phyloP scores from a whole-genome alignment of 805 yeast genomes.

The Candida gorgasii region DNA sequence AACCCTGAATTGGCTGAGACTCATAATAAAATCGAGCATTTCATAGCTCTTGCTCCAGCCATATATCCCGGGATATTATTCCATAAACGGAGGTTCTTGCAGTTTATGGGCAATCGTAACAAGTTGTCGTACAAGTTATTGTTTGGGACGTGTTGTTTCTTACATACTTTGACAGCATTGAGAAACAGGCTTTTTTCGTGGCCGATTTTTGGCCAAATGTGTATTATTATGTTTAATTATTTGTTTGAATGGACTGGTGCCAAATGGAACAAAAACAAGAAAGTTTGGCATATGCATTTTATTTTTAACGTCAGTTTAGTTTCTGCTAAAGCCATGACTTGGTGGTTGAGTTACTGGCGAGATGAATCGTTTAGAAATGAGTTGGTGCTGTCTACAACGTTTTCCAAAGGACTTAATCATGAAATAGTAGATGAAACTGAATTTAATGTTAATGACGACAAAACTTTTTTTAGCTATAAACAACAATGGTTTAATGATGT shows the following conservation, averaged over 20 bases:
- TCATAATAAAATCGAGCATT: constrained; percentile 60
- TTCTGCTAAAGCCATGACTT: constrained; percentile 77
- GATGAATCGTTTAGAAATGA: constrained; percentile 42
- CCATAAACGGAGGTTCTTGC: constrained; percentile 60
- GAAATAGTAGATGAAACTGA: constrained; percentile 22
- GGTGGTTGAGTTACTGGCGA: constrained; percentile 71
- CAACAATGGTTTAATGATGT: constrained; percentile 51
- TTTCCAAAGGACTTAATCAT: constrained; percentile 27
- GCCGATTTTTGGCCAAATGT: constrained; percentile 55
- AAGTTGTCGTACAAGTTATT: constrained; percentile 45
- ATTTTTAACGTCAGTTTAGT: constrained; percentile 84
- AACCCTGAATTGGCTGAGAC: constrained; percentile 32
- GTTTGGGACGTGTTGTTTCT: constrained; percentile 77
- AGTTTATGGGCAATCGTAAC: constrained; percentile 57
- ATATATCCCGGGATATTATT: constrained; percentile 81
- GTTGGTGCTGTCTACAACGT: constrained; percentile 33
- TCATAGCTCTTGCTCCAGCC: constrained; percentile 87
- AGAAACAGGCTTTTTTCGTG: constrained; percentile 46
- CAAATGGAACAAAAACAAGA: constrained; percentile 63
- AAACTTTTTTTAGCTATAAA: constrained; percentile 54
- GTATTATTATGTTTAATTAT: constrained; percentile 83
- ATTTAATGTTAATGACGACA: constrained; percentile 26
- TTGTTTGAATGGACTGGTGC: constrained; percentile 84
- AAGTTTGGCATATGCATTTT: constrained; percentile 71
- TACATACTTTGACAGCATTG: constrained; percentile 69